These are phyloP conservation scores for Penicillium sp. DNA, from an alignment of 2,329 filamentous ascomycete species.

Conservation along the genomic window DNA sequence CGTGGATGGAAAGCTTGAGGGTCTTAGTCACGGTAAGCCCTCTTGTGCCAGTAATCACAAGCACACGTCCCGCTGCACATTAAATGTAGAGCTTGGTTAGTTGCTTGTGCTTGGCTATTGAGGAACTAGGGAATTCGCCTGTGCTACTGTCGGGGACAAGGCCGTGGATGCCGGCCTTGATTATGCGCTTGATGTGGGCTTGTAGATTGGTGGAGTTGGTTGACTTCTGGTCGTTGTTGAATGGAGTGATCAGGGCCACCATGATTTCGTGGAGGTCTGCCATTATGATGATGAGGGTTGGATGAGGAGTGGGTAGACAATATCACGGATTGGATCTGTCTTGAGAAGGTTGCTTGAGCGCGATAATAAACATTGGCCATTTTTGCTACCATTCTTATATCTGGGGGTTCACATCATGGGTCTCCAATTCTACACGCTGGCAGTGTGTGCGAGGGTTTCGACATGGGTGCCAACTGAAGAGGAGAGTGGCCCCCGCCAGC, in stretches of 20 bases:
- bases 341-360: too few relatives aligned
- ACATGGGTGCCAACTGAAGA: too few relatives aligned
- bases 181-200: conserved; percentile 53
- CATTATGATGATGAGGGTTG: too few relatives aligned
- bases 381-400: too few relatives aligned
- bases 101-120: conserved; percentile 52
- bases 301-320: too few relatives aligned
- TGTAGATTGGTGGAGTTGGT: conserved; percentile 50
- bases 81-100: conserved; percentile 43
- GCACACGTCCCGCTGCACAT: conserved; percentile 32
- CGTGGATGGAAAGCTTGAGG: conserved; percentile 49
- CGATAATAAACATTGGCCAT: too few relatives aligned
- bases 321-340: too few relatives aligned
- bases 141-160: conserved; percentile 58
- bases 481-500: too few relatives aligned
- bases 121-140: conserved; percentile 56
- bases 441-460: too few relatives aligned
- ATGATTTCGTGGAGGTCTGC: conserved; percentile 46
- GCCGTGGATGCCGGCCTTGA: conserved; percentile 54
- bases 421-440: too few relatives aligned
- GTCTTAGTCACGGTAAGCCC: conserved; percentile 48
- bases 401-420: too few relatives aligned
- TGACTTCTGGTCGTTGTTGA: conserved; percentile 46
- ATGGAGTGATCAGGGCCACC: conserved; percentile 57
- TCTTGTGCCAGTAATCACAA: conserved; percentile 42